Percentiles rank a stretch among this genome's conserved stretches.
These are phyloP conservation scores for Populus hybrid DNA, from an alignment of 441 rosid genomes.

Conservation along the genomic window DNA sequence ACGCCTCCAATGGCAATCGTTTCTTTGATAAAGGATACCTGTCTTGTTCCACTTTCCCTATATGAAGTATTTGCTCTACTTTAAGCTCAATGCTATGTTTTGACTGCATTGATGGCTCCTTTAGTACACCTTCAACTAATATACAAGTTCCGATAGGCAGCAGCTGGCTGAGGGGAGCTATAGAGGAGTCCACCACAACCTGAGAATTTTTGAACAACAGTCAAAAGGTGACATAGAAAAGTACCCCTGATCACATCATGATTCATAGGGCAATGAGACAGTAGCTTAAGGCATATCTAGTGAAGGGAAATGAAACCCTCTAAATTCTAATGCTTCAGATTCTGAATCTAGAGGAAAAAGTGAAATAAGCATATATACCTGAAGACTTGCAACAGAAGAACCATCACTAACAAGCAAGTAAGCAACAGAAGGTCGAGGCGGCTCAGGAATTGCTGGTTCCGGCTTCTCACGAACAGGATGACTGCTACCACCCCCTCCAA, in stretches of 20 bases:
- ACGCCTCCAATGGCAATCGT: constrained; percentile 59
- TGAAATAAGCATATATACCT: constrained; percentile 35
- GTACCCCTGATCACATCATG: not conserved
- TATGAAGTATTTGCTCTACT: constrained; percentile 63
- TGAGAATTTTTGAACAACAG: constrained; percentile 18
- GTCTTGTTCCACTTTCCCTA: constrained; percentile 64
- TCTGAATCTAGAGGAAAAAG: not conserved
- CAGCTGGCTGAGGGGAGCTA: constrained; percentile 39
- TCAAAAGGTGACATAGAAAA: not conserved
- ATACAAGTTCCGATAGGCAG: constrained; percentile 63
- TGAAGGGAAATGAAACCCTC: not conserved
- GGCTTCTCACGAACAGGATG: constrained; percentile 38
- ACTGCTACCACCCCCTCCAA: constrained; percentile 19
- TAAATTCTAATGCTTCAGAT: not conserved
- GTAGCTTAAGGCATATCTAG: not conserved
- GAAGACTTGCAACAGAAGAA: constrained; percentile 56
- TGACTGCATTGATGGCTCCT: constrained; percentile 21
- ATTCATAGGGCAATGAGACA: not conserved
- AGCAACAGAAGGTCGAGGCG: constrained; percentile 32
- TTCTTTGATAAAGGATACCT: constrained; percentile 66
- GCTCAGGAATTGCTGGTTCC: constrained; percentile 31
- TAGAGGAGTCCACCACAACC: constrained; percentile 67
- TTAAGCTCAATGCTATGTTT: constrained; percentile 55
- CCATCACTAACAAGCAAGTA: constrained; percentile 67
- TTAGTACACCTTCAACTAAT: constrained; percentile 64